phyloP scores from a whole-genome alignment of 441 rosid species.

The Flueggea neowawraea region DNA sequence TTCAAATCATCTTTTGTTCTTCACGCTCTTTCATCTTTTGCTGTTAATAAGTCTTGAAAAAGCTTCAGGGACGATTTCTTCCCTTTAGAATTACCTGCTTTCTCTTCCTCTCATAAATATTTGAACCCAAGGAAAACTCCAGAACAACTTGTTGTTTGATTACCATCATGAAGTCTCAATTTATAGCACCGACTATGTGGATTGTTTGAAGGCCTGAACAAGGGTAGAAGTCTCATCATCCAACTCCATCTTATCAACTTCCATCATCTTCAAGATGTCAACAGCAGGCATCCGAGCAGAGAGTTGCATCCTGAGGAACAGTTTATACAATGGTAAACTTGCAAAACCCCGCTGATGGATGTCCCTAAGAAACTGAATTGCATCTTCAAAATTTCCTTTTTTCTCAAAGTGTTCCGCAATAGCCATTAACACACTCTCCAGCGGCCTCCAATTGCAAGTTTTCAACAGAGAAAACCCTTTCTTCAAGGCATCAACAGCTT shows the following conservation, averaged over 20 bases:
- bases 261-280: conserved; percentile 55
- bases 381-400: conserved; percentile 39
- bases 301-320: conserved; percentile 46
- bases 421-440: conserved; percentile 30
- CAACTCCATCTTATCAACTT: conserved; percentile 35
- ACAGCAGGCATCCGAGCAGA: conserved; percentile 31
- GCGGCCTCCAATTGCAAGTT: conserved; percentile 58
- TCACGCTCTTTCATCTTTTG: too few relatives aligned
- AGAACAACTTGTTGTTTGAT: too few relatives aligned
- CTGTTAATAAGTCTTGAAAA: too few relatives aligned
- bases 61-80: too few relatives aligned
- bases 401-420: conserved; percentile 49
- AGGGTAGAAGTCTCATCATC: conserved; percentile 35
- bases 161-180: not conserved
- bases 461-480: conserved; percentile 39
- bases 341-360: conserved; percentile 47
- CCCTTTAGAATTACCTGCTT: too few relatives aligned
- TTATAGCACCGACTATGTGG: not conserved
- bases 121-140: too few relatives aligned
- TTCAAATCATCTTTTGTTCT: too few relatives aligned
- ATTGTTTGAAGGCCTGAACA: conserved; percentile 24
- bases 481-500: conserved; percentile 54
- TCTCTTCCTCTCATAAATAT: too few relatives aligned
- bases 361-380: conserved; percentile 36
- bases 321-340: conserved; percentile 43